Conservation (phyloP, 2,329 filamentous ascomycete species). For the Sporothrix brasiliensis region DNA sequence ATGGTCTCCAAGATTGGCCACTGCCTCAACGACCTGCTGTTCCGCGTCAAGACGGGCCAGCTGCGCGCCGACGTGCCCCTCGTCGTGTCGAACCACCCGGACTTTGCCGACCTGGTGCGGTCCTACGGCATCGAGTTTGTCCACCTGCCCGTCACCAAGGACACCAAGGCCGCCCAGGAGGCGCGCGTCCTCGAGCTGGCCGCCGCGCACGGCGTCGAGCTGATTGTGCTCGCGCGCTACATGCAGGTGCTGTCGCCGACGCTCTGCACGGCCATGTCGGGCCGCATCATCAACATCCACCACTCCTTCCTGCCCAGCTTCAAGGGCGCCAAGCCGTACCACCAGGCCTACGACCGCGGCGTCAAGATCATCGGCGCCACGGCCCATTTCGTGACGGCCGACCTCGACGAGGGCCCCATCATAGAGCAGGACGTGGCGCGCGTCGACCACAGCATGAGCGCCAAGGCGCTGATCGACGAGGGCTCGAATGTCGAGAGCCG, state of each 20-base stretch:
- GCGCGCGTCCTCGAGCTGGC: slow-evolving; percentile 70
- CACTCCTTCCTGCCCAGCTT: slow-evolving; percentile 84
- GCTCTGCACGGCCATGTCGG: slow-evolving; percentile 77
- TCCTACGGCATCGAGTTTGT: slow-evolving; percentile 78
- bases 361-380: slow-evolving; percentile 89
- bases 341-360: slow-evolving; percentile 82
- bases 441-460: slow-evolving; percentile 74
- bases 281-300: slow-evolving; percentile 90
- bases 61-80: slow-evolving; percentile 74
- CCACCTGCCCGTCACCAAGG: slow-evolving; percentile 77
- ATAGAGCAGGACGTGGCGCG: slow-evolving; percentile 81
- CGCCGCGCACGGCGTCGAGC: slow-evolving; percentile 68
- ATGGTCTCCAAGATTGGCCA: slow-evolving; percentile 91
- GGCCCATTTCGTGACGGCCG: slow-evolving; percentile 82
- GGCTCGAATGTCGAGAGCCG: slow-evolving; percentile 84
- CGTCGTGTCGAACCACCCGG: slow-evolving; percentile 81
- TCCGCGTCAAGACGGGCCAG: slow-evolving; percentile 68
- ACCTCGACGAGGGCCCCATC: slow-evolving; percentile 83
- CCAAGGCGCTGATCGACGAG: slow-evolving; percentile 76
- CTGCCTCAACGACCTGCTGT: slow-evolving; percentile 69
- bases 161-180: slow-evolving; percentile 77
- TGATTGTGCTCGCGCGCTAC: slow-evolving; percentile 80
- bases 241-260: slow-evolving; percentile 82
- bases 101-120: slow-evolving; percentile 68
- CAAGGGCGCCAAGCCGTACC: slow-evolving; percentile 87